phyloP scores from a whole-genome alignment of 2,329 filamentous ascomycete genomes.

The Paecilomyces niveus region DNA sequence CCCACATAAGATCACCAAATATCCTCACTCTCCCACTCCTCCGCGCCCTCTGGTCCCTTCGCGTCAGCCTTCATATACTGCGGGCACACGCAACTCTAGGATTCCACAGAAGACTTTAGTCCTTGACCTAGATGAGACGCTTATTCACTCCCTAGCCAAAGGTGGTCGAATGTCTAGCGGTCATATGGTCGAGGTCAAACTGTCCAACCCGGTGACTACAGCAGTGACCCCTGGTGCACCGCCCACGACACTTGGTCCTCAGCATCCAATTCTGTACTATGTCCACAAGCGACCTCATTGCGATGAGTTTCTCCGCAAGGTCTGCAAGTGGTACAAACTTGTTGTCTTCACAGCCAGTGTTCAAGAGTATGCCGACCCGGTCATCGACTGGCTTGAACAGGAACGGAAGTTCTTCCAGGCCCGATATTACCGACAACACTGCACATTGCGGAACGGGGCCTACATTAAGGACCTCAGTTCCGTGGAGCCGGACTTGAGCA shows the following conservation, averaged over 20 bases:
- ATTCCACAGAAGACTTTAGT: conserved; percentile 85
- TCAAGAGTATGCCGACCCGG: conserved; percentile 96
- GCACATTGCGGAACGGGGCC: conserved; percentile 87
- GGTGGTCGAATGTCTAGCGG: conserved; percentile 92
- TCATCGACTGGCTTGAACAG: conserved; percentile 96
- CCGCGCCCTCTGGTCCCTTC: conserved; percentile 84
- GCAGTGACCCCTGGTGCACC: conserved; percentile 44
- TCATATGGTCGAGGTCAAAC: conserved; percentile 96
- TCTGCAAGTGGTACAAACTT: conserved; percentile 97
- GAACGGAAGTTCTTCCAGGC: conserved; percentile 95
- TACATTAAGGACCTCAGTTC: conserved; percentile 98
- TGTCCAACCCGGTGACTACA: conserved; percentile 41
- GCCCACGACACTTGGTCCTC: conserved; percentile 63
- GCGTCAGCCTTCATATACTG: conserved; percentile 80
- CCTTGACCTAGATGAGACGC: conserved; percentile 89
- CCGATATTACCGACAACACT: conserved; percentile 93
- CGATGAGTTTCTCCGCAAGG: conserved; percentile 89
- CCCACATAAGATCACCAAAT: conserved; percentile 66
- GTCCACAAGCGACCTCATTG: conserved; percentile 96
- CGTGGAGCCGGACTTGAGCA: conserved; percentile 93
- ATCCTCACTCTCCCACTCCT: conserved; percentile 81
- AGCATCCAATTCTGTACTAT: conserved; percentile 96
- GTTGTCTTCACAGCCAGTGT: conserved; percentile 96
- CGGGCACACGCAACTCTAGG: conserved; percentile 30
- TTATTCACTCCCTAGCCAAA: conserved; percentile 97